Percentiles rank a stretch among this genome's conserved stretches.
Evolutionary conservation across 495 filamentous ascomycete species (phyloP).

Genomic region (Talaromyces proteolyticus): DNA sequence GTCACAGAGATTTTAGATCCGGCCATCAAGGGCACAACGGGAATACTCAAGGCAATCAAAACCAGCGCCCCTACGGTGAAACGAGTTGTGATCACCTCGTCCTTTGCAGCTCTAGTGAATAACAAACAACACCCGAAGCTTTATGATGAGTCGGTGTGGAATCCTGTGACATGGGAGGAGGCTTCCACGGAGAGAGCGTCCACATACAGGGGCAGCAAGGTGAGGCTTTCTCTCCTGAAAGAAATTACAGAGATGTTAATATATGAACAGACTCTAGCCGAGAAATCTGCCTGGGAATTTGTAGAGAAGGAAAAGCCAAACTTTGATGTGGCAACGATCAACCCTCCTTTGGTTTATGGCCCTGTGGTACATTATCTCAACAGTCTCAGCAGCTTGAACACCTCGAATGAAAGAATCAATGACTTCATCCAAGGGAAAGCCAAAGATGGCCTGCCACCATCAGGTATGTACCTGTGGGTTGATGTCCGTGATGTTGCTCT

Average conservation of each 20-base stretch:
- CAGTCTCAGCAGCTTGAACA: constrained; percentile 61
- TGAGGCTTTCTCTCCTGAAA: too few species aligned
- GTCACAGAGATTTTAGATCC: constrained; percentile 80
- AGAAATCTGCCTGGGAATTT: constrained; percentile 79
- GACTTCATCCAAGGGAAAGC: constrained; percentile 56
- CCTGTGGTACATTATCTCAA: constrained; percentile 63
- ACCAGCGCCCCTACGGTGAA: constrained; percentile 71
- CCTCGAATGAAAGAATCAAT: constrained; percentile 55
- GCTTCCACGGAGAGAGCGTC: constrained; percentile 41
- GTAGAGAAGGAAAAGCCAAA: constrained; percentile 71
- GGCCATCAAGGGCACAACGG: constrained; percentile 78
- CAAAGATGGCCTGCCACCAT: constrained; percentile 56
- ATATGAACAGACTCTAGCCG: constrained; percentile 40
- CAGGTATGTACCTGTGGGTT: constrained; percentile 52
- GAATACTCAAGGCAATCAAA: constrained; percentile 70
- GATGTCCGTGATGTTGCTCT: constrained; percentile 68
- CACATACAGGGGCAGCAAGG: constrained; percentile 68
- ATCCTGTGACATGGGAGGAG: constrained; percentile 70
- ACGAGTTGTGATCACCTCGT: constrained; percentile 78
- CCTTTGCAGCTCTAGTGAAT: constrained; percentile 72
- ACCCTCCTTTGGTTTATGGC: constrained; percentile 65
- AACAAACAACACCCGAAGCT: constrained; percentile 38
- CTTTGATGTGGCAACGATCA: constrained; percentile 70
- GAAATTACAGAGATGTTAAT: constrained; percentile 9
- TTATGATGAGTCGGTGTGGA: constrained; percentile 77